phyloP scores from a whole-genome alignment of 805 yeast genomes.

The Sugiyamaella chiloensis region DNA sequence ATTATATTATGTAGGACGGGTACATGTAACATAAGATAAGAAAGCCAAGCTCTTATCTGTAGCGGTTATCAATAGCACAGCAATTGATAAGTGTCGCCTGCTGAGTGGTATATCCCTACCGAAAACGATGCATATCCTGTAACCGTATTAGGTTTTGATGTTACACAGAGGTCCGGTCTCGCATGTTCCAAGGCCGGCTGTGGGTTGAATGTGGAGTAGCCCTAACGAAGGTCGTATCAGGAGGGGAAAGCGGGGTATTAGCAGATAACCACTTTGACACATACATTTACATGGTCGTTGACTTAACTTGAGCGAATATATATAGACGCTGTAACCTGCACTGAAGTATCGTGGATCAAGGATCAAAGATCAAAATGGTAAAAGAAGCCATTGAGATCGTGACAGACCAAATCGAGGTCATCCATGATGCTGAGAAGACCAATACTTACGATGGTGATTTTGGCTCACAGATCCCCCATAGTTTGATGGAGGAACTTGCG shows the following conservation, averaged over 20 bases:
- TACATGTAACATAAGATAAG: background rate
- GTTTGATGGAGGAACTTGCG: conserved; percentile 17
- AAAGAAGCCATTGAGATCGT: conserved; percentile 4
- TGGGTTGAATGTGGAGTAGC: background rate
- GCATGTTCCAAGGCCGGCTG: conserved; percentile 1
- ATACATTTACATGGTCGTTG: too few species aligned
- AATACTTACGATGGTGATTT: conserved; percentile 1
- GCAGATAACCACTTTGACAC: too few species aligned
- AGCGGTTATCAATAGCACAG: too few species aligned
- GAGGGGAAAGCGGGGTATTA: conserved; percentile 3
- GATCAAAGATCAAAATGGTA: background rate
- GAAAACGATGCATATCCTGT: background rate
- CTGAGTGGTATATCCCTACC: background rate
- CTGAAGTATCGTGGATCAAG: too few species aligned
- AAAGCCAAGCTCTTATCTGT: background rate
- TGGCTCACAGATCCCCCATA: conserved; percentile 10
- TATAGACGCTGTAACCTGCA: too few species aligned
- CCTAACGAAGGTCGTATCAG: conserved; percentile 2
- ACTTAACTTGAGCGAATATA: too few species aligned
- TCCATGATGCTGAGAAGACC: conserved; percentile 5
- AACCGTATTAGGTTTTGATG: background rate
- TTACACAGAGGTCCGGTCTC: conserved; percentile 4
- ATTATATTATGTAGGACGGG: too few species aligned
- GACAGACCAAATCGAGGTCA: background rate
- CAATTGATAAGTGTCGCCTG: background rate